Base-by-base conservation (phyloP, 1,284 basidiomycete genomes). In the Apiotrichum siamense region DNA sequence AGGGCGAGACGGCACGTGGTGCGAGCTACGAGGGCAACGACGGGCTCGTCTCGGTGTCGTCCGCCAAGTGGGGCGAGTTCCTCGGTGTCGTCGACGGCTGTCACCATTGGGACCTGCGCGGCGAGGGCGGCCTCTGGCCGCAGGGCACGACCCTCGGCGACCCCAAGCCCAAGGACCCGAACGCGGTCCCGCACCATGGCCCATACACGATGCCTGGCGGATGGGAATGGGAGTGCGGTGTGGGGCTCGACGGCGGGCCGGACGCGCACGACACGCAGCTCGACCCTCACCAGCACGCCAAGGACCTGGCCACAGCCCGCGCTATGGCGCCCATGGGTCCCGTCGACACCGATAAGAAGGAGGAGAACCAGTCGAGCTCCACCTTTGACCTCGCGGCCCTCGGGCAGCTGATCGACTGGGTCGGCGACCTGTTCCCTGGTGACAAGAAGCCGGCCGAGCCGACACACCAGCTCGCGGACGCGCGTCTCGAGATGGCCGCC, bases 101-200 rank as follows among this genome's bases (percentile, higher is more conserved):
- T 61, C 93, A 99, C 76, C 96, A 98, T 69, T 99, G 96, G 96
- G 88, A 96, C 64, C 79, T 97, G 64, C 77, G 96, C 50, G 96
- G 96, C 0, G 85, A 77, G 49, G 76, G 78, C n/a, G 79, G 77
- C 7, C 36, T 75, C 0, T 74, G 76, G 54, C 73, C 72, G 3
- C 62, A 64, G 21, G 66, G 46, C 53, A 46, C 49, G 13, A 40
- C 51, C 9, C 47, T 54, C 25, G 39, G 47, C 4, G 45, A 47
- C 45, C 12, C 20, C 33, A 24, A 24, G 18, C 24, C 7, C 20
- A 26, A 24, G 35, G 25, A 26, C 37, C 23, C 25, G 18, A 39
- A 9, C n/a, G 18, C n/a, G n/a, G 40, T 4, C 13, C 18, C 7
- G 26, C 11, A 38, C 36, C 36, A 29, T 3, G 40, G 27, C 4